These are phyloP conservation scores for Calocera viscosa DNA, from an alignment of 768 basidiomycete genomes.

Conservation along the genomic window DNA sequence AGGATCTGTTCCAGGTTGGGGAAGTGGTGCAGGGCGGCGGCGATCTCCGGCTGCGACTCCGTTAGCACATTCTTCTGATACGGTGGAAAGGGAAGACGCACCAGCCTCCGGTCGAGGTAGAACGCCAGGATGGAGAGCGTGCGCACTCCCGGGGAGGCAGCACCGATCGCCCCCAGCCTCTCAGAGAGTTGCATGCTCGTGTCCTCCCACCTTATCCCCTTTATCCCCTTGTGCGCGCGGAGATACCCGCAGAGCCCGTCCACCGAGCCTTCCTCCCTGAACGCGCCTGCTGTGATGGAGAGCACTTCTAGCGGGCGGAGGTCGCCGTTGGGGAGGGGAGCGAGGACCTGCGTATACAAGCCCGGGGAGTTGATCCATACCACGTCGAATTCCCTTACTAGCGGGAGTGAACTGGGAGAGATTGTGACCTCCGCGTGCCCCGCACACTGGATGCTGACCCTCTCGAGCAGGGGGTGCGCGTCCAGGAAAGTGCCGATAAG, in stretches of 20 bases:
- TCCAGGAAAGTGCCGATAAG: not conserved
- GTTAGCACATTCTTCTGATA: not conserved
- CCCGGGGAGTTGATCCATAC: not conserved
- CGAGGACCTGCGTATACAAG: not conserved
- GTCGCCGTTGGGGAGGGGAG: not conserved
- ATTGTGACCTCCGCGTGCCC: not conserved
- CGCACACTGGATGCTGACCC: not conserved
- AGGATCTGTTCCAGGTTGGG: not conserved
- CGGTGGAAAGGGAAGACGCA: not conserved
- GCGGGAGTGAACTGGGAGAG: not conserved
- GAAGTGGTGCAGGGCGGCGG: not conserved
- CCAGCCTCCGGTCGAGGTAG: not conserved
- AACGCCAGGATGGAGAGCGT: not conserved
- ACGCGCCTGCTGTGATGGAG: not conserved
- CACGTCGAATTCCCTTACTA: not conserved
- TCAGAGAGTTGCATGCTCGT: not conserved
- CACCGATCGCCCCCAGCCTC: not conserved
- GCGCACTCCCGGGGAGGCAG: not conserved
- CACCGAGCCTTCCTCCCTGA: not conserved
- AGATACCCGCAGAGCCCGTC: not conserved
- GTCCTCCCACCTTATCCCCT: conserved; percentile 1
- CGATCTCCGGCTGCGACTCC: not conserved
- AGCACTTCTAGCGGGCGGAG: not conserved
- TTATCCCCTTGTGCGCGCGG: not conserved
- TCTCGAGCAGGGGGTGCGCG: not conserved